phyloP scores from a whole-genome alignment of 106 monocot species.

The Gastrodia elata region DNA sequence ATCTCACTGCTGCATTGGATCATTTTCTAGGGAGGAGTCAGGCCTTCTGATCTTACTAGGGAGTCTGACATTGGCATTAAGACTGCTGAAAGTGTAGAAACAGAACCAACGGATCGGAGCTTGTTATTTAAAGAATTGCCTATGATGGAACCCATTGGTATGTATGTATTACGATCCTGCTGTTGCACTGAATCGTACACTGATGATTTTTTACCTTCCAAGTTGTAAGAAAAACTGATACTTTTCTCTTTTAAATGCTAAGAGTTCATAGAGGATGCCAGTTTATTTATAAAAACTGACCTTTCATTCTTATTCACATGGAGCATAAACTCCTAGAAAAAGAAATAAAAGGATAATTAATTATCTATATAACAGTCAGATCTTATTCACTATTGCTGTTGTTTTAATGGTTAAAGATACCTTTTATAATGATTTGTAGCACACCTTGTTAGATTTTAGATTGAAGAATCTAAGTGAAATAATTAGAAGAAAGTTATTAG shows the following conservation, averaged over 20 bases:
- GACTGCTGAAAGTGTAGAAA: constrained; percentile 13
- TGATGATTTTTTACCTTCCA: no score
- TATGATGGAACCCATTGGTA: constrained; percentile 51
- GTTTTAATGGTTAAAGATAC: no score
- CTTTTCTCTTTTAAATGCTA: neutral
- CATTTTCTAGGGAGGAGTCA: constrained; percentile 22
- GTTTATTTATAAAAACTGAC: neutral
- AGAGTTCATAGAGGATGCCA: neutral
- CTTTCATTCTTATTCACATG: neutral
- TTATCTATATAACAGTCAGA: no score
- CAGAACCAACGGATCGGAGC: neutral
- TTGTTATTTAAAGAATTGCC: constrained; percentile 30
- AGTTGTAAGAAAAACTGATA: no score
- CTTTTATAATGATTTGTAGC: no score
- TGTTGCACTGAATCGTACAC: no score
- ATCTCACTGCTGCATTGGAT: constrained; percentile 1
- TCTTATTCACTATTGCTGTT: no score
- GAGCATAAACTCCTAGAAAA: neutral
- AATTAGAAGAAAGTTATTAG: no score
- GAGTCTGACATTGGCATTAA: constrained; percentile 29
- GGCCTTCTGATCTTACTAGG: constrained; percentile 19
- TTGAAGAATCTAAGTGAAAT: no score
- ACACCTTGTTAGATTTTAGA: no score
- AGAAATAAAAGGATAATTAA: no score
- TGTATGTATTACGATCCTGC: neutral